These are phyloP conservation scores for Dalbergia cochinchinensis DNA, from an alignment of 306 rosid species.

Conservation along the genomic window DNA sequence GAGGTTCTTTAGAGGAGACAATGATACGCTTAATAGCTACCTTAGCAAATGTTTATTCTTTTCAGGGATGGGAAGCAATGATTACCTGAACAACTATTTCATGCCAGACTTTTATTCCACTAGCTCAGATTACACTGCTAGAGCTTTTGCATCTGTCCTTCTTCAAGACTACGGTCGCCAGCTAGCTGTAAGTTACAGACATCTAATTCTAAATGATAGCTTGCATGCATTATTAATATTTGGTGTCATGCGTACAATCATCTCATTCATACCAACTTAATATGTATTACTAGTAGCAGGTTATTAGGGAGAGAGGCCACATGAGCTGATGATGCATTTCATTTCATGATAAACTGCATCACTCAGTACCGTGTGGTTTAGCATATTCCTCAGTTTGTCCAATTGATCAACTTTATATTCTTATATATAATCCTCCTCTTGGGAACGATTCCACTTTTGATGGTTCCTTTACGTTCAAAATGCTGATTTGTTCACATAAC, in stretches of 20 bases:
- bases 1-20: conserved; percentile 74
- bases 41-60: conserved; percentile 72
- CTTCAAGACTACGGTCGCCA: conserved; percentile 77
- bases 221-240: background rate
- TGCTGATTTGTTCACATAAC: background rate
- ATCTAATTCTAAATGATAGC: background rate
- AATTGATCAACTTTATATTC: background rate
- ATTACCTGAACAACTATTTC: conserved; percentile 88
- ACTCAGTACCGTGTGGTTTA: background rate
- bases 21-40: conserved; percentile 57
- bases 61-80: conserved; percentile 96
- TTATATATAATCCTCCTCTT: background rate
- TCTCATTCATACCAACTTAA: background rate
- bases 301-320: background rate
- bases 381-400: background rate
- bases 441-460: background rate
- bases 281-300: background rate
- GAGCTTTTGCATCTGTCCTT: conserved; percentile 68
- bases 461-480: background rate
- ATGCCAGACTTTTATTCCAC: conserved; percentile 82
- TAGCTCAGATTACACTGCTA: conserved; percentile 61
- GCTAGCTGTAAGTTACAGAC: conserved; percentile 56
- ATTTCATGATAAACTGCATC: background rate
- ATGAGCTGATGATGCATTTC: too few species aligned
- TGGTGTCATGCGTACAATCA: background rate